Evolutionary conservation across 371 early-diverging fungal genomes (phyloP), one percentile per base, ranked within the genome.

Genomic region (Mucor racemosus): DNA sequence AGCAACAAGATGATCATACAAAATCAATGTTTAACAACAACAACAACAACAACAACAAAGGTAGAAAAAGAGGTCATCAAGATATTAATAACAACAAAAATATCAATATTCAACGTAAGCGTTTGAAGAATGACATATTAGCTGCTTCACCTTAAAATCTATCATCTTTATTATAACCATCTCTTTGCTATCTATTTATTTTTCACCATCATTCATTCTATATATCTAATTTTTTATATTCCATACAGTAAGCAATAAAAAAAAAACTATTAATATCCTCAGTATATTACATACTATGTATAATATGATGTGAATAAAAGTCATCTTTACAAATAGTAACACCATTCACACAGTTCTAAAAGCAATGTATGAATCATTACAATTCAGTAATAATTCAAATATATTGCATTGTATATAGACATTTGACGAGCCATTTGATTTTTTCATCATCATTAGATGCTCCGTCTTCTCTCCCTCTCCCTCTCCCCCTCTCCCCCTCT

Each of bases 141-240:
- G 8, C 33, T 26, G 26, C 62, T 42, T 55, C 63, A 10, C 63
- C 63, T 55, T 63, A 31, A 46, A 60, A 46, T 2, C 26, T 5
- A 46, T 21, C 17, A 35, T n/a, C 11, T 65, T 75, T 75, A 26
- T 75, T 26, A 26, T 26, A 1, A 74, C 61, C 64, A 73, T 17
- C 60, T 76, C 10, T 15, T 34, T 55, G 35, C 33, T 55, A 35
- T 55, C 55, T 35, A 55, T 34, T 55, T n/a, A 15, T 53, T 33
- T 56, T 36, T 38, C 7, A 35, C 34, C 4, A 34, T 55, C 15
- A 58, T 39, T 58, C 17, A 58, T 58, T 56, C 8, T 26, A 26
- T 53, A 53, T 53, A 53, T 58, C 64, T 7, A 48, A 5, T 21
- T 26, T 21, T 50, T 9, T 19, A 19, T 21, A 50, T 26, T 26